phyloP scores from a whole-genome alignment of 1,284 basidiomycete species.

The Fomes fomentarius region DNA sequence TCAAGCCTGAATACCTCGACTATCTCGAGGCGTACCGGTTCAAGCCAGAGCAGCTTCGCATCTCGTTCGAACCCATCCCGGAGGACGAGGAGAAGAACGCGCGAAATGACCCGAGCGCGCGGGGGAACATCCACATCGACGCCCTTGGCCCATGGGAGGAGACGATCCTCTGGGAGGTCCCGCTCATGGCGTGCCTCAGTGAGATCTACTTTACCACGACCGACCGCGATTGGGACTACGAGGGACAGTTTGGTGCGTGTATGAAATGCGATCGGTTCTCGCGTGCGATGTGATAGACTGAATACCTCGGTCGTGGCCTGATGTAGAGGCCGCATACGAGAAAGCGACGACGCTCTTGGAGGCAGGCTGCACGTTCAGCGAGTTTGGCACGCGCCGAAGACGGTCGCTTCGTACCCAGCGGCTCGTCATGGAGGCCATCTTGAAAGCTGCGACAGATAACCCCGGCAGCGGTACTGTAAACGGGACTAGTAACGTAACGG shows the following conservation, averaged over 20 bases:
- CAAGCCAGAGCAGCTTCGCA: slow-evolving; percentile 79
- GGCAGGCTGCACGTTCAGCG: slow-evolving; percentile 79
- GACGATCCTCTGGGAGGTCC: slow-evolving; percentile 96
- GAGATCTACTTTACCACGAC: slow-evolving; percentile 75
- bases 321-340: slow-evolving; percentile 57
- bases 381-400: slow-evolving; percentile 92
- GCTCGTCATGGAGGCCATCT: slow-evolving; percentile 72
- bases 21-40: slow-evolving; percentile 79
- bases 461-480: slow-evolving; percentile 60
- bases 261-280: not conserved
- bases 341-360: slow-evolving; percentile 77
- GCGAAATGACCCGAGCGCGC: slow-evolving; percentile 3
- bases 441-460: slow-evolving; percentile 62
- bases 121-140: slow-evolving; percentile 76
- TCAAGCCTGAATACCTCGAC: slow-evolving; percentile 75
- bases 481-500: slow-evolving; percentile 88
- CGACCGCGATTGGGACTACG: slow-evolving; percentile 83
- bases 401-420: slow-evolving; percentile 84
- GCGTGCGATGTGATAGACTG: too few species aligned
- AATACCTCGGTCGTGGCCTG: not conserved
- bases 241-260: slow-evolving; percentile 74
- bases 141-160: slow-evolving; percentile 85
- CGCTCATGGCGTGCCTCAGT: slow-evolving; percentile 88
- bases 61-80: slow-evolving; percentile 65
- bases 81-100: slow-evolving; percentile 44